Evolutionary conservation across 1,284 basidiomycete genomes (phyloP), one percentile per base, ranked within the genome.

Genomic region (Bondarzewia mesenterica): DNA sequence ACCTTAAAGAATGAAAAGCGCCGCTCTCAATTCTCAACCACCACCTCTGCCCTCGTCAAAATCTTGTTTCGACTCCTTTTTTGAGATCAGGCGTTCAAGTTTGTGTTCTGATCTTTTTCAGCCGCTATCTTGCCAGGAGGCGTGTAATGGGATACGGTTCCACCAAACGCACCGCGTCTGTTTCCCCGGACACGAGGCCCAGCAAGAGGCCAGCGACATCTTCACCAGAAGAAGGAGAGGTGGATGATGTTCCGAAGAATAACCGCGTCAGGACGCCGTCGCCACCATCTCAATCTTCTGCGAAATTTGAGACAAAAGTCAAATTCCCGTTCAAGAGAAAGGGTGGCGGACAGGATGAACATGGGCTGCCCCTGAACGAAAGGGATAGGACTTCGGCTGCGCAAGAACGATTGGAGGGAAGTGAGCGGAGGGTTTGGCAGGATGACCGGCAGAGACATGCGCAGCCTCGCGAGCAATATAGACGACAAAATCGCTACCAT

Each of bases 251-350:
- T 3, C 60, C 59, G 5, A 53, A 63, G 16, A 36, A 8, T 14
- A 58, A 57, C 18, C 50, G 44, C 40, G 46, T 20, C 50, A 56
- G 27, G 21, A 18, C 23, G 20, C 50, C 50, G 20, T 54, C 58
- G 15, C 55, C 61, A 26, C 53, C 59, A 6, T 55, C 63, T 12
- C 52, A 56, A 14, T 54, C 35, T 32, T 50, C 18, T 50, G 49
- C 52, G 56, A 68, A 54, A 57, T 62, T 58, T 45, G 69, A 72
- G 57, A 44, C 66, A 18, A 40, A 40, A 18, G 38, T 40, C 15
- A 75, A 79, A 6, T 88, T 85, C 63, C 85, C 85, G 2, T 88
- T 88, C 69, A 88, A 86, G 64, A 75, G 69, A 60, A 85, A 80
- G 53, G 40, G 44, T 0, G 20, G 53, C 3, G 50, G 59, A 57